Evolutionary conservation across 306 rosid genomes (phyloP).

Genomic region (Mimosa bimucronata): DNA sequence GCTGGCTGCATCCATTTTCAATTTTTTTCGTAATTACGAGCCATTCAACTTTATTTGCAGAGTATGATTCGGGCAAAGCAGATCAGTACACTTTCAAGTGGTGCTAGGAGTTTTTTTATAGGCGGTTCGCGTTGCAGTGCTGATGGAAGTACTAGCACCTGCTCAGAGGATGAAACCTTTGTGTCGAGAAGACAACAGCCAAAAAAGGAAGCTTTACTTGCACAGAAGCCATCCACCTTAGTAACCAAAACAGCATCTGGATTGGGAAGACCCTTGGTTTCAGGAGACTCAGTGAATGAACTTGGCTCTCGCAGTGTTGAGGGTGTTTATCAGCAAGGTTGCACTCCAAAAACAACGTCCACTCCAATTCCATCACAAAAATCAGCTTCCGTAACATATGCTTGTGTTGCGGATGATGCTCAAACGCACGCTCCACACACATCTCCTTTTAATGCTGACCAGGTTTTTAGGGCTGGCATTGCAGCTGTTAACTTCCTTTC

Average conservation of each 20-base stretch:
- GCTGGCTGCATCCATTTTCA: not conserved
- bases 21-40: slow-evolving; percentile 17
- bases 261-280: slow-evolving; percentile 51
- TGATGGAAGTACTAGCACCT: slow-evolving; percentile 83
- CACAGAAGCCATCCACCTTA: slow-evolving; percentile 56
- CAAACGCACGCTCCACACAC: slow-evolving; percentile 43
- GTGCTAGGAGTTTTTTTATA: slow-evolving; percentile 79
- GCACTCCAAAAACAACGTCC: slow-evolving; percentile 43
- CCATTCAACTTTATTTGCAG: slow-evolving; percentile 40
- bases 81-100: slow-evolving; percentile 66
- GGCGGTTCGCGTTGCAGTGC: slow-evolving; percentile 70
- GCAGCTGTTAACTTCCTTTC: slow-evolving; percentile 81
- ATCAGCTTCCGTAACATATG: slow-evolving; percentile 58
- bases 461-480: slow-evolving; percentile 77
- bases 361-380: slow-evolving; percentile 47
- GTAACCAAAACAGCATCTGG: slow-evolving; percentile 50
- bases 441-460: slow-evolving; percentile 57
- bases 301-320: slow-evolving; percentile 46
- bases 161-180: slow-evolving; percentile 81
- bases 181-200: slow-evolving; percentile 56
- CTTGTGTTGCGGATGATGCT: slow-evolving; percentile 46
- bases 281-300: slow-evolving; percentile 50
- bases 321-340: slow-evolving; percentile 43
- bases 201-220: slow-evolving; percentile 50
- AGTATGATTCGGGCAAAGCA: slow-evolving; percentile 87